Conservation (phyloP, 176 grass and related monocot genomes). For the Aechmea fasciata region DNA sequence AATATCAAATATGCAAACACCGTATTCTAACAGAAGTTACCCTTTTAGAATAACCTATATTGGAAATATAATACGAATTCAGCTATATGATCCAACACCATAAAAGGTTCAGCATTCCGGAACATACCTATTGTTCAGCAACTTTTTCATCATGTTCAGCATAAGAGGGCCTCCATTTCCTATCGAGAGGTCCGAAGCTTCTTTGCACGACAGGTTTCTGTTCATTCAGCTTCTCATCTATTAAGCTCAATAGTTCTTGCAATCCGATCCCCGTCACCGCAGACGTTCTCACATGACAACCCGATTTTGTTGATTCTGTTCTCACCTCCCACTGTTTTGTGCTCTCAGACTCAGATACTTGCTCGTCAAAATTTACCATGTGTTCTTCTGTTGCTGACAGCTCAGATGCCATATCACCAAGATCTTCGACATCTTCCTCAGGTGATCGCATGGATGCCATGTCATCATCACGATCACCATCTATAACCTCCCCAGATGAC, state of each 20-base stretch:
- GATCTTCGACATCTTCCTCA: conserved; percentile 17
- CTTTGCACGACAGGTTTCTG: conserved; percentile 49
- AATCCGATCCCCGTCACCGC: conserved; percentile 58
- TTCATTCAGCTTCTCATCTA: conserved; percentile 56
- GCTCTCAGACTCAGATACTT: conserved; percentile 8
- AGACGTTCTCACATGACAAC: conserved; percentile 69
- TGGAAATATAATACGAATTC: too few relatives aligned
- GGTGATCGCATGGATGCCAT: conserved; percentile 12
- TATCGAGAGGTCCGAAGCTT: conserved; percentile 60
- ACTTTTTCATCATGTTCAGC: conserved; percentile 39
- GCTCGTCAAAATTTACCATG: conserved; percentile 6
- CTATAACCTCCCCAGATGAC: conserved; percentile 36
- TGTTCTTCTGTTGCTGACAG: neutral
- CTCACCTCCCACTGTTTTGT: conserved; percentile 10
- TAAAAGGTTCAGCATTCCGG: neutral
- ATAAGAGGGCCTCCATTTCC: conserved; percentile 67
- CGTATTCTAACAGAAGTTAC: too few relatives aligned
- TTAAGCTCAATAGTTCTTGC: conserved; percentile 58
- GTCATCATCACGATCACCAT: conserved; percentile 32
- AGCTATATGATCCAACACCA: too few relatives aligned
- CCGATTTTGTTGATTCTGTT: conserved; percentile 18
- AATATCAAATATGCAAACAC: too few relatives aligned
- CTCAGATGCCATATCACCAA: neutral
- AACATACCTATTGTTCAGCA: conserved; percentile 45
- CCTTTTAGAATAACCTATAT: too few relatives aligned